These are phyloP conservation scores for Tetradesmus obliquus DNA, from an alignment of 139 green algal genomes.

Conservation along the genomic window DNA sequence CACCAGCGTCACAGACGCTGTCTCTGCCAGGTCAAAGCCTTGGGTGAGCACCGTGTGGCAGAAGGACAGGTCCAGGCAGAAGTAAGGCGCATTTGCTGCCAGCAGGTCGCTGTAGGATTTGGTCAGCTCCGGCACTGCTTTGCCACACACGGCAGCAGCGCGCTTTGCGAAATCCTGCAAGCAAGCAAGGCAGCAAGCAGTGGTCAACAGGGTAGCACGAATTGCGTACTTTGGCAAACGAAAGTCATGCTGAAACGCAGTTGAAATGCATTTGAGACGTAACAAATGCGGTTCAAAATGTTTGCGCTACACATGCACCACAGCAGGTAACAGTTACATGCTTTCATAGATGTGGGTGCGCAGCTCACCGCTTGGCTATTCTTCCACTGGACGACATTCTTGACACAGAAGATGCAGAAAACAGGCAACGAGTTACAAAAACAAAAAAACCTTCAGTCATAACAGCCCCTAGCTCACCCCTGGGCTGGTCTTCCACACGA, in stretches of 20 bases:
- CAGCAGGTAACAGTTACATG: too few relatives aligned
- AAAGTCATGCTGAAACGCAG: too few relatives aligned
- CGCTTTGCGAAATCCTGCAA: conserved; percentile 60
- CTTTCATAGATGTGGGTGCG: too few relatives aligned
- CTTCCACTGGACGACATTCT: too few relatives aligned
- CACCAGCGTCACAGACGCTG: conserved; percentile 57
- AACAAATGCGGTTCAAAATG: too few relatives aligned
- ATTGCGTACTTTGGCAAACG: background rate
- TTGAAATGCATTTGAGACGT: too few relatives aligned
- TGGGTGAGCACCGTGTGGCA: conserved; percentile 85
- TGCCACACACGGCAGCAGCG: conserved; percentile 52
- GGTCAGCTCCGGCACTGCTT: background rate
- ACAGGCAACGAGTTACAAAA: too few relatives aligned
- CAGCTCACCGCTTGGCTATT: too few relatives aligned
- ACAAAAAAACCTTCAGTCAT: too few relatives aligned
- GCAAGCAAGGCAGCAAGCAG: background rate
- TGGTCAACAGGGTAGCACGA: background rate
- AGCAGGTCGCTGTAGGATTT: conserved; percentile 45
- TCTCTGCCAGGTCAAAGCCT: conserved; percentile 81
- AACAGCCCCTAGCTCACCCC: conserved; percentile 33
- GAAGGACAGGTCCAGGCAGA: conserved; percentile 96
- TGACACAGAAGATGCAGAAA: too few relatives aligned
- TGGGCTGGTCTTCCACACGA: conserved; percentile 44
- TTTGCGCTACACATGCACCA: too few relatives aligned
- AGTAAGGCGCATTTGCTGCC: conserved; percentile 73